A percentile compares a stretch with the other conserved stretches of the same genome.
Conservation (phyloP, 805 yeast species). For the Sugiyamaella valdiviana region DNA sequence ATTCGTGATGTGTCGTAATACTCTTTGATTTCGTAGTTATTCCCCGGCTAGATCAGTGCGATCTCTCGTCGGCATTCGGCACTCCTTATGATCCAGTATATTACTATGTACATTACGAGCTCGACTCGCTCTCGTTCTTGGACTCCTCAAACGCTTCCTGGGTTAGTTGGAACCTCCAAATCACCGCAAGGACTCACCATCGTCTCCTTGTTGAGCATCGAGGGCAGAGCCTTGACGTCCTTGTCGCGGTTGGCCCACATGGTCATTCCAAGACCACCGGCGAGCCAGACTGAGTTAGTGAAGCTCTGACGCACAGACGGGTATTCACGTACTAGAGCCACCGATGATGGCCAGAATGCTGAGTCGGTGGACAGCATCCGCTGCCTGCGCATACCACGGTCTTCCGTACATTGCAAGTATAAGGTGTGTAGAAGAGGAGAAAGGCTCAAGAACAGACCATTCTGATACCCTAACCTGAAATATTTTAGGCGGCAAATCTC, state of each 20-base stretch:
- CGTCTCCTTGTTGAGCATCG: constrained; percentile 3
- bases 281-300: constrained; percentile 29
- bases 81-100: not conserved
- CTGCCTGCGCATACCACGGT: constrained; percentile 71
- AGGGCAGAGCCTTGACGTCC: constrained; percentile 3
- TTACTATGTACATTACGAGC: not conserved
- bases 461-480: not conserved
- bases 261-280: constrained; percentile 47
- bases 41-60: too few species aligned
- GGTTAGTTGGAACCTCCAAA: not conserved
- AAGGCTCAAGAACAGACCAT: not conserved
- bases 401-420: constrained; percentile 21
- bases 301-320: not conserved
- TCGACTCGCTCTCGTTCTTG: not conserved
- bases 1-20: too few species aligned
- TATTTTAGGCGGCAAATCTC: too few species aligned
- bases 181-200: not conserved
- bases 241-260: constrained; percentile 45
- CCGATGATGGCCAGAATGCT: constrained; percentile 65
- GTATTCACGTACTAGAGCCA: constrained; percentile 32
- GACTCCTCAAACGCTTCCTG: not conserved
- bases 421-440: not conserved
- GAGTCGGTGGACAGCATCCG: constrained; percentile 67
- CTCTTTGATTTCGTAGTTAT: not conserved
- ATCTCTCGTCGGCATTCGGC: too few species aligned